phyloP scores from a whole-genome alignment of 2,329 filamentous ascomycete species.

The Cucurbitaria berberidis region DNA sequence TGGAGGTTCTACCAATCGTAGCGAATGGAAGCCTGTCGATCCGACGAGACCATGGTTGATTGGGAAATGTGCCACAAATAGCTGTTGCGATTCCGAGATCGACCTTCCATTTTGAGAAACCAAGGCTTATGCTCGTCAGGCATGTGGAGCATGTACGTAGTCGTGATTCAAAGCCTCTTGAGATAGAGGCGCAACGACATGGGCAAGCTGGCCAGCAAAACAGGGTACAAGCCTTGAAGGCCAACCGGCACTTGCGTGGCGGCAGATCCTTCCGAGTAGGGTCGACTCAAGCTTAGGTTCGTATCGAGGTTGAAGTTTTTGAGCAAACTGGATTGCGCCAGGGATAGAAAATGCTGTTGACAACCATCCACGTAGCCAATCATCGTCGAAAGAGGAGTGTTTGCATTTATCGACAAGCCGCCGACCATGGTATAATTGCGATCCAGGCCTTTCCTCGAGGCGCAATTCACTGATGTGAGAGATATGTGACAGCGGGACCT shows the following conservation, averaged over 20 bases:
- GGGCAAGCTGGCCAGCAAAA: conserved; percentile 4
- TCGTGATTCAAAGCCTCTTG: conserved; percentile 10
- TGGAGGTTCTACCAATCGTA: conserved; percentile 9
- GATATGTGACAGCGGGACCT: conserved; percentile 4
- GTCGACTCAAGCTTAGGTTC: neutral
- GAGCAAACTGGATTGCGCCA: no score
- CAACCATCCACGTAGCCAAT: neutral
- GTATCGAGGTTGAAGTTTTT: neutral
- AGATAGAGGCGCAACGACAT: conserved; percentile 15
- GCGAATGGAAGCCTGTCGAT: conserved; percentile 1
- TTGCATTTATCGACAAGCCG: no score
- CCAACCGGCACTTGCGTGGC: conserved; percentile 16
- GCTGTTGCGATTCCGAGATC: conserved; percentile 11
- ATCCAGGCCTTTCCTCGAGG: neutral
- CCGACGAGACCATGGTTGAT: conserved; percentile 8
- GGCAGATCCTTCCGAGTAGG: conserved; percentile 14
- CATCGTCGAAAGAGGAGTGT: neutral
- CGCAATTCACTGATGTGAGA: neutral
- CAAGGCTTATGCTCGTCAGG: conserved; percentile 8
- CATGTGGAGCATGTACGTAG: conserved; percentile 10
- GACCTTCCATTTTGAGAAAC: conserved; percentile 27
- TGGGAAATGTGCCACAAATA: conserved; percentile 18
- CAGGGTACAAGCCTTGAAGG: conserved; percentile 5
- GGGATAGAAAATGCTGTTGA: neutral
- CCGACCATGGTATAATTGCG: neutral